A percentile compares a stretch with the other conserved stretches of the same genome.
Conservation (phyloP, 306 rosid genomes). For the Rosa multiflora region DNA sequence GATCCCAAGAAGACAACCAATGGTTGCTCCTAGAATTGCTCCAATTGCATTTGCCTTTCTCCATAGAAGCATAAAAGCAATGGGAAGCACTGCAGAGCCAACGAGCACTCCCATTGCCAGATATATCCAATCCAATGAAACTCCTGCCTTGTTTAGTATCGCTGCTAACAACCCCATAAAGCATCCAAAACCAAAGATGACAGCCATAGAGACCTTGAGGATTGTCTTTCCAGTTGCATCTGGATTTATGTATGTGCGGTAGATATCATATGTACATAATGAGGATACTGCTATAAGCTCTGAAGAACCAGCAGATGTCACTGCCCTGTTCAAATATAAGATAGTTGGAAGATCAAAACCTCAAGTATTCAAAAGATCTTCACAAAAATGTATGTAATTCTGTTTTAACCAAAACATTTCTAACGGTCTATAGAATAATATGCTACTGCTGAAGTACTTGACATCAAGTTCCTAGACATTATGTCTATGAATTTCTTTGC, state of each 20-base stretch:
- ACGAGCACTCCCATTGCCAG: constrained; percentile 88
- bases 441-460: background rate
- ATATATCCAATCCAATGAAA: constrained; percentile 93
- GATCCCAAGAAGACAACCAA: constrained; percentile 75
- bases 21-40: constrained; percentile 69
- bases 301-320: constrained; percentile 96
- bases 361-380: background rate
- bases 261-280: constrained; percentile 83
- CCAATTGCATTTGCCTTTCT: constrained; percentile 80
- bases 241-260: constrained; percentile 82
- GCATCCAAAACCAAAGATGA: constrained; percentile 69
- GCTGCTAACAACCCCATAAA: constrained; percentile 85
- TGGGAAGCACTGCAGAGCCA: constrained; percentile 92
- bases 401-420: background rate
- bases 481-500: background rate
- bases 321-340: constrained; percentile 65
- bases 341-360: background rate
- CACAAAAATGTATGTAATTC: background rate
- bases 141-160: constrained; percentile 76
- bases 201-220: constrained; percentile 67
- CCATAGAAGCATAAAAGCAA: constrained; percentile 91
- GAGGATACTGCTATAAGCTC: constrained; percentile 87
- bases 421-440: background rate
- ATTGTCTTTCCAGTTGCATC: constrained; percentile 75
- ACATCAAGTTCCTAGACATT: background rate